Percentiles rank a stretch among this genome's conserved stretches.
Evolutionary conservation across 2,329 filamentous ascomycete genomes (phyloP).

Genomic region (Ascochyta viciae-villosae): DNA sequence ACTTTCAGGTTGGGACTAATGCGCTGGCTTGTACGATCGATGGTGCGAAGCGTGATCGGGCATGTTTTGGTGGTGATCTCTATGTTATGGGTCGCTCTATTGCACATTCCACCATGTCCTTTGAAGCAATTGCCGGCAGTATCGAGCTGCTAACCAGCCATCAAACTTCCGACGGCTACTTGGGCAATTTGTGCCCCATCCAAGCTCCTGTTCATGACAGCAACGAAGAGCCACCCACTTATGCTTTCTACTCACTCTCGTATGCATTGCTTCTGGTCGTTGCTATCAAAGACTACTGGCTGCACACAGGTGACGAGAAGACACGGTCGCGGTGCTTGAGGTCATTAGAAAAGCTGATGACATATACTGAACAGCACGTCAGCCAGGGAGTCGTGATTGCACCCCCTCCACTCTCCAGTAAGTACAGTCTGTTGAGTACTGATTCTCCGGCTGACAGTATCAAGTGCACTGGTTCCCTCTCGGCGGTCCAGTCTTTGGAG

Average conservation of each 20-base stretch:
- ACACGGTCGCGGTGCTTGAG: not conserved
- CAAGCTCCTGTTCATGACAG: slow-evolving; percentile 14
- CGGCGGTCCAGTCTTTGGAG: slow-evolving; percentile 16
- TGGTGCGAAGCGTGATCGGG: slow-evolving; percentile 15
- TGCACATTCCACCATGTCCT: slow-evolving; percentile 13
- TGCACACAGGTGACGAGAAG: slow-evolving; percentile 11
- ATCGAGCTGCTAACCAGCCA: slow-evolving; percentile 15
- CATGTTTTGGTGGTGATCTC: slow-evolving; percentile 17
- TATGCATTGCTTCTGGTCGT: slow-evolving; percentile 13
- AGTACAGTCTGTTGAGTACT: not conserved
- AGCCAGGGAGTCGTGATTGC: slow-evolving; percentile 9
- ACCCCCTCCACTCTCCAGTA: slow-evolving; percentile 11
- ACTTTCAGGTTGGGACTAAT: slow-evolving; percentile 19
- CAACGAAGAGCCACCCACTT: slow-evolving; percentile 7
- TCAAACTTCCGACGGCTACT: slow-evolving; percentile 12
- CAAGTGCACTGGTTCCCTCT: slow-evolving; percentile 18
- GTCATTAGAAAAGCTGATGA: slow-evolving; percentile 4
- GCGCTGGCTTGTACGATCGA: slow-evolving; percentile 15
- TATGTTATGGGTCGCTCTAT: slow-evolving; percentile 17
- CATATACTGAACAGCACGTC: not conserved
- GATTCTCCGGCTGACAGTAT: not conserved
- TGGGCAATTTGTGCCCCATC: slow-evolving; percentile 15
- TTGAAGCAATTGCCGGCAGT: slow-evolving; percentile 10
- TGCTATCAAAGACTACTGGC: slow-evolving; percentile 17
- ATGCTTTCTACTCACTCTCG: slow-evolving; percentile 16